Percentiles rank a stretch among this genome's conserved stretches.
Evolutionary conservation across 257 asterid genomes (phyloP).

Genomic region (Solanum piurae): DNA sequence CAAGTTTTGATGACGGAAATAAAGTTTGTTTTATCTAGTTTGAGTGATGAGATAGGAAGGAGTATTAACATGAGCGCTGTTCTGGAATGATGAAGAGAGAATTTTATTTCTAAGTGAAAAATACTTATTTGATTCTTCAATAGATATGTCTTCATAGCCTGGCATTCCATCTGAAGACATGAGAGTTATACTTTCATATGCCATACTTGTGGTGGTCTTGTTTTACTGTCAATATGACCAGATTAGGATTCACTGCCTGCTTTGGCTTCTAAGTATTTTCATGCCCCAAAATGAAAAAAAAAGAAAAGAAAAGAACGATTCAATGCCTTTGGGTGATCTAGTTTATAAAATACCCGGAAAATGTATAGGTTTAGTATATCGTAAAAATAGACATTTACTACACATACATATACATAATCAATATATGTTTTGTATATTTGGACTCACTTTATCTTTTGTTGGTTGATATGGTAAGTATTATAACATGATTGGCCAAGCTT

Average conservation of each 20-base stretch:
- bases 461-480: too few species aligned
- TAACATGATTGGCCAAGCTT: too few species aligned
- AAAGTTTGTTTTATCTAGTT: conserved; percentile 16
- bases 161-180: neutral
- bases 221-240: neutral
- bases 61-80: neutral
- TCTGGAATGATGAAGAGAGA: neutral
- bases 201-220: neutral
- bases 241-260: neutral
- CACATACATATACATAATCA: too few species aligned
- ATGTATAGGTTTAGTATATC: neutral
- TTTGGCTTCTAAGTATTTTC: neutral
- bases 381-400: neutral
- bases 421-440: too few species aligned
- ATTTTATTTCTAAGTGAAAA: neutral
- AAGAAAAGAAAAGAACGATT: neutral
- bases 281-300: neutral
- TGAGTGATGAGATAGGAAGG: conserved; percentile 37
- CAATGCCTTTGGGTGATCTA: neutral
- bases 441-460: too few species aligned
- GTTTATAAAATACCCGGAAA: neutral
- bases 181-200: neutral
- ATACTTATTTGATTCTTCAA: neutral
- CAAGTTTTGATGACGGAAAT: conserved; percentile 30
- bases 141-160: neutral